Conservation (phyloP, 176 grass and related monocot species). For the Phragmites australis region DNA sequence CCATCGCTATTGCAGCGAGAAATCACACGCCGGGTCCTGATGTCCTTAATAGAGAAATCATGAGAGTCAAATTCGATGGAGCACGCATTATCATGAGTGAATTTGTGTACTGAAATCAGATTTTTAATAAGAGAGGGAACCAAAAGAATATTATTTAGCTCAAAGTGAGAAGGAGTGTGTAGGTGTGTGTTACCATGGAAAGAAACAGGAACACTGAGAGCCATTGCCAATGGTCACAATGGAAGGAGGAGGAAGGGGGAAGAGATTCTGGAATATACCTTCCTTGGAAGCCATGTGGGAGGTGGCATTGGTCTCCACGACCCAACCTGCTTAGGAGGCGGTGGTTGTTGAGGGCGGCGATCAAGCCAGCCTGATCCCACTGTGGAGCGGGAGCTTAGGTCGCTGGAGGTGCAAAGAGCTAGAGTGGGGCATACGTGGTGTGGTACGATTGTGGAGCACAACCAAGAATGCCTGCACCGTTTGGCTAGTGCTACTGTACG, state of each 20-base stretch:
- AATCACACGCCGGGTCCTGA: background rate
- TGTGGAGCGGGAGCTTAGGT: no score
- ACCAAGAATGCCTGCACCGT: no score
- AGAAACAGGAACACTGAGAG: background rate
- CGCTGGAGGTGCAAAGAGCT: background rate
- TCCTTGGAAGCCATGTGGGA: background rate
- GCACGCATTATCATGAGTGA: background rate
- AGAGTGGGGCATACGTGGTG: background rate
- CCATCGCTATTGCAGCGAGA: background rate
- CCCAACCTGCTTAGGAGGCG: no score
- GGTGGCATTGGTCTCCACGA: background rate
- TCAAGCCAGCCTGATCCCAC: background rate
- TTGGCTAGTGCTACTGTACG: no score
- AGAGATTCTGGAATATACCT: background rate
- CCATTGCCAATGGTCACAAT: background rate
- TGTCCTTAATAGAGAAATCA: background rate
- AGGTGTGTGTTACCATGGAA: background rate
- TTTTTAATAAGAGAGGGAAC: background rate
- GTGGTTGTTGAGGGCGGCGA: background rate
- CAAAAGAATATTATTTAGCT: background rate
- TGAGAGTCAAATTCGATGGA: background rate
- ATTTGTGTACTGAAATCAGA: background rate
- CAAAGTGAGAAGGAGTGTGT: background rate
- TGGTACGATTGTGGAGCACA: background rate
- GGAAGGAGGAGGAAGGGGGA: background rate